Base-by-base conservation (phyloP, 140 eudicot species). In the Ambrosia hybrid region DNA sequence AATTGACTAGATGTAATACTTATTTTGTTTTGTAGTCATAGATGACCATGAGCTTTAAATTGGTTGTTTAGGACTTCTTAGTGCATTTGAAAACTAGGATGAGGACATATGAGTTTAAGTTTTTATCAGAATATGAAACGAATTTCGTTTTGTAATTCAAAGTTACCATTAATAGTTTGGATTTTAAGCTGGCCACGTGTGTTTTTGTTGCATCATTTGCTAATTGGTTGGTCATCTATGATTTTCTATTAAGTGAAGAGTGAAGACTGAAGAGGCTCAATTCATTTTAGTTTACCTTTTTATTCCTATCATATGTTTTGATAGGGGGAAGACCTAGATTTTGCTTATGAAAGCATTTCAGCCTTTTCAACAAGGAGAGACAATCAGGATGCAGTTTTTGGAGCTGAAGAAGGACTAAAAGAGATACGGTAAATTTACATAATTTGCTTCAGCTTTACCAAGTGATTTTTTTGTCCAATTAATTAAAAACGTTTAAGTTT, bases 251-350 rank as follows among this genome's bases (percentile, higher is more conserved):
- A 37, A 43, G 30, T 12, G 16, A n/a, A n/a, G n/a, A n/a, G n/a
- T n/a, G n/a, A 57, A 72, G 68, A 43, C 16, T 8, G 16, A 65
- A 72, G 68, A 15, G 49, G 36, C 14, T 37, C 70, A 36, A 4
- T 66, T 15, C 17, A 4, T 72, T 36, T 0, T 51, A n/a, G 64
- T 12, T 12, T 37, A 46, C 9, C 6, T 64, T 60, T n/a, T 57
- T 7, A 39, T 52, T 39, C 12, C 33, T 60, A 36, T 71, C 48
- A 16, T n/a, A 71, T 66, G 41, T 61, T 74, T 72, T 78, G 11
- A 68, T 71, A 94, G 99, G 99, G 99, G 21, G 99, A 94, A 76
- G 99, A 94, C 73, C 80, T 94, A 74, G 99, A 94, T 85, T 88
- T 82, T 77, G 99, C 99, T 57, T 94, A 83, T 90, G 99, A 91